These are phyloP conservation scores for Furculomyces boomerangus DNA, from an alignment of 371 early-diverging fungal genomes.

Conservation along the genomic window DNA sequence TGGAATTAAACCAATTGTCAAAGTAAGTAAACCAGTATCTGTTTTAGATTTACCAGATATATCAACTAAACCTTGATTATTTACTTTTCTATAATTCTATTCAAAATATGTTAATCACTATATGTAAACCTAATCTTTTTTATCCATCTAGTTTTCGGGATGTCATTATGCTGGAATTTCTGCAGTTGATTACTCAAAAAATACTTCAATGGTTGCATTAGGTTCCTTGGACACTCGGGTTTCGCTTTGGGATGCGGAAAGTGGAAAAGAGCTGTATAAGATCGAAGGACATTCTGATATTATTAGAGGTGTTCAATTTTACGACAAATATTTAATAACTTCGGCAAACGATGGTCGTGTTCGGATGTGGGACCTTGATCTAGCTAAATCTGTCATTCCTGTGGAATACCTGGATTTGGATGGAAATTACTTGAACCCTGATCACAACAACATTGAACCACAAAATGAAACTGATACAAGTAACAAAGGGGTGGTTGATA, in stretches of 20 bases:
- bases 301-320: conserved; percentile 48
- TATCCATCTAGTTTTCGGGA: background rate
- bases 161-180: conserved; percentile 52
- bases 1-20: background rate
- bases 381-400: conserved; percentile 20
- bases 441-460: background rate
- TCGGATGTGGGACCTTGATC: conserved; percentile 63
- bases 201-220: conserved; percentile 42
- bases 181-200: conserved; percentile 45
- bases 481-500: background rate
- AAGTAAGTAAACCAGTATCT: background rate
- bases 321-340: conserved; percentile 42
- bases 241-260: conserved; percentile 33
- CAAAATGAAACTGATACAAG: background rate
- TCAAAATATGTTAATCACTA: too few species aligned
- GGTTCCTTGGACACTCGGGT: conserved; percentile 62
- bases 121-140: too few species aligned
- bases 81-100: too few species aligned
- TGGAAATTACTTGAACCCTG: background rate
- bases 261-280: conserved; percentile 4
- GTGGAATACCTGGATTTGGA: conserved; percentile 3
- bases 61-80: too few species aligned
- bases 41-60: too few species aligned
- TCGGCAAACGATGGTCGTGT: conserved; percentile 66
- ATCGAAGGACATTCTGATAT: conserved; percentile 19